Base-by-base conservation (phyloP, 2,329 filamentous ascomycete genomes). In the Biscogniauxia marginata region DNA sequence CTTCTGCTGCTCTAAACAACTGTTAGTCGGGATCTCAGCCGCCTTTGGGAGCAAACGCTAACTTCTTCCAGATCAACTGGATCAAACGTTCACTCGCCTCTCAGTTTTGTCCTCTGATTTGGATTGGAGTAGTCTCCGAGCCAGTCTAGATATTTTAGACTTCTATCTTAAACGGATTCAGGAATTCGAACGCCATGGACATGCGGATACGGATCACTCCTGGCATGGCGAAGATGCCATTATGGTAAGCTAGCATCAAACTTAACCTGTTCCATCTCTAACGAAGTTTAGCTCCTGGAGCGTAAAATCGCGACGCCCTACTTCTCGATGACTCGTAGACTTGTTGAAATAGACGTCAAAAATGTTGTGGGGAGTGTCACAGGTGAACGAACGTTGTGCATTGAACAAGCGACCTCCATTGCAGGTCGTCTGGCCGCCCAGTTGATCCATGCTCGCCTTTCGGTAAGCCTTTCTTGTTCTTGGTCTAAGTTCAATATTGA, bases 31-130 rank as follows among this genome's bases (percentile, higher is more conserved):
- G 20, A 11, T 18, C 24, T 13, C 8, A 2, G n/a, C 3, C 22
- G 1, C 16, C 25, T 46, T 45, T 5, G 19, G 45, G 46, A 53
- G 7, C 7, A 24, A 44, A 45, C 51, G 30, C 56, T 67, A 49
- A 70, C 59, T 46, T 39, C 23, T 11, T 30, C 21, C 50, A 75
- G 73, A 70, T 34, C 82, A 83, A 64, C 66, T 85, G 22, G 77
- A 81, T 49, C 76, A 79, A 46, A 68, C 84, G 8, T 83, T 84
- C 50, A 75, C 71, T 9, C 77, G 76, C 20, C 79, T 84, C 44
- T 73, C 77, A 9, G 70, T 72, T 9, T 67, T 71, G 2, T 73
- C 74, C 3, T 65, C 72, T 0, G 73, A 76, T 30, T 73, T 82
- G 13, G 77, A 81, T 57, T 84, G 81, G 78, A 66, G 70, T 11